Conservation (phyloP, 164 flowering plant genomes). For the Macadamia tetraphylla region DNA sequence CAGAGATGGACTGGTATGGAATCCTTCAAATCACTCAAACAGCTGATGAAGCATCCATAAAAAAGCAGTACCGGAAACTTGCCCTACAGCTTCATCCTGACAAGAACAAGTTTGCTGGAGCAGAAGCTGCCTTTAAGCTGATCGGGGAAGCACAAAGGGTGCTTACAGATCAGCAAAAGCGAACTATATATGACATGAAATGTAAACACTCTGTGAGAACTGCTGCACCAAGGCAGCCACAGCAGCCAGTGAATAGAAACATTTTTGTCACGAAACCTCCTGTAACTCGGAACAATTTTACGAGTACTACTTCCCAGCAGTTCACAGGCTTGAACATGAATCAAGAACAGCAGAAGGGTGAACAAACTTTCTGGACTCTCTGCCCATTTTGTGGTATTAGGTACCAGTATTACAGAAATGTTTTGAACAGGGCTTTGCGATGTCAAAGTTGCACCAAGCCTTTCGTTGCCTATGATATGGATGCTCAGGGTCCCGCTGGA, state of each 20-base stretch:
- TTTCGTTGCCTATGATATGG: conserved; percentile 28
- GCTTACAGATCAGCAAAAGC: conserved; percentile 43
- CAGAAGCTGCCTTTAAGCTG: conserved; percentile 81
- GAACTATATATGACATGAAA: conserved; percentile 44
- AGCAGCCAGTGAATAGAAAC: conserved; percentile 15
- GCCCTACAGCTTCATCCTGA: conserved; percentile 86
- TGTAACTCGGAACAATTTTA: conserved; percentile 13
- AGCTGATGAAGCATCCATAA: conserved; percentile 62
- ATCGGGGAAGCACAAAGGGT: conserved; percentile 72
- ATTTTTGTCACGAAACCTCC: conserved; percentile 16
- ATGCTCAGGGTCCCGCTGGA: conserved; percentile 13
- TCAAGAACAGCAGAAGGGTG: conserved; percentile 19
- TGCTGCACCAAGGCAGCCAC: conserved; percentile 17
- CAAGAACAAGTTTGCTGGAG: conserved; percentile 78
- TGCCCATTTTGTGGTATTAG: conserved; percentile 28
- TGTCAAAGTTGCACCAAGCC: conserved; percentile 28
- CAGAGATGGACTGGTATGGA: conserved; percentile 73
- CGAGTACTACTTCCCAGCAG: conserved; percentile 9
- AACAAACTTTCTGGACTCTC: conserved; percentile 30
- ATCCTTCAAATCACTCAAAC: conserved; percentile 60
- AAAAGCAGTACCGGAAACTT: conserved; percentile 71
- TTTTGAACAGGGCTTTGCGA: conserved; percentile 20
- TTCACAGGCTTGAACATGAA: conserved; percentile 18
- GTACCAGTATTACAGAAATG: conserved; percentile 25
- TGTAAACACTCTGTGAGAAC: conserved; percentile 16